These are phyloP conservation scores for Datura wrightii DNA, from an alignment of 257 asterid genomes.

Conservation along the genomic window DNA sequence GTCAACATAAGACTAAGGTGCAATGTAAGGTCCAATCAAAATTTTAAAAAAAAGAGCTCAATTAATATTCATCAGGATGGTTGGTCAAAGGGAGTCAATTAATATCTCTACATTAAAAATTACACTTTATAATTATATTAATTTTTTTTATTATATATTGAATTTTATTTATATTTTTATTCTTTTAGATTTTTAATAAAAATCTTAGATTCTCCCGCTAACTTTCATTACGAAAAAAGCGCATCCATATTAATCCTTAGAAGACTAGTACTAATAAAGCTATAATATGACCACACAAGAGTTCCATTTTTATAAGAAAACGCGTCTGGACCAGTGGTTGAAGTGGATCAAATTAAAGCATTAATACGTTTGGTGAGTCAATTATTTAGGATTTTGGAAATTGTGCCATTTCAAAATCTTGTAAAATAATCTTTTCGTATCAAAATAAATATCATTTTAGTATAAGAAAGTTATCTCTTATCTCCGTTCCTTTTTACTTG, in stretches of 20 bases:
- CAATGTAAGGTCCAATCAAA: neutral
- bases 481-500: no score
- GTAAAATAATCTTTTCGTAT: no score
- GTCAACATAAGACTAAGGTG: neutral
- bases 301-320: neutral
- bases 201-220: neutral
- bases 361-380: neutral
- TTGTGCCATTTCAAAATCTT: neutral
- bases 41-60: neutral
- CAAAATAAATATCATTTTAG: no score
- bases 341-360: conserved; percentile 1
- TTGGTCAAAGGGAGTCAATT: neutral
- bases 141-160: no score
- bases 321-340: conserved; percentile 22
- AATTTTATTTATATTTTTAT: no score
- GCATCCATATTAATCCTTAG: neutral
- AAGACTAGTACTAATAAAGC: conserved; percentile 18
- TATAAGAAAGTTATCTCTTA: no score
- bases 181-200: no score
- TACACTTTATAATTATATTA: no score
- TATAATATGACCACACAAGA: neutral
- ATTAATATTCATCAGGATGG: no score
- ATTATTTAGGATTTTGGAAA: neutral
- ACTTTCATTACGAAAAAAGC: neutral
- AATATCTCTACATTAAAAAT: no score